Evolutionary conservation across 2,329 filamentous ascomycete species (phyloP).

Genomic region (Emydomyces testavorans): DNA sequence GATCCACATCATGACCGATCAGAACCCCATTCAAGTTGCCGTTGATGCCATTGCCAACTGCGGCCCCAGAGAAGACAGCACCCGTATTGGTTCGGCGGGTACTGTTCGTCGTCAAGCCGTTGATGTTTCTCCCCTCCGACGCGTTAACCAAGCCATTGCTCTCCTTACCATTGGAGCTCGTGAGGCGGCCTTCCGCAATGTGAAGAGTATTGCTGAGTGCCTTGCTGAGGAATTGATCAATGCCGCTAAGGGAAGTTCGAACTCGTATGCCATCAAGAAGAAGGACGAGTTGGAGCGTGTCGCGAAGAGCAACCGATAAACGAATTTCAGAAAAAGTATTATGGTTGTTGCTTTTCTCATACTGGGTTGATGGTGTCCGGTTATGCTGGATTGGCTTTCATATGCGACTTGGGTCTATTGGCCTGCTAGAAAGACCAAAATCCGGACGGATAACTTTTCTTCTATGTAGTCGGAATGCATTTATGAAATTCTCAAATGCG

Average conservation of each 20-base stretch:
- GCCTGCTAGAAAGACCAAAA: constrained; percentile 14
- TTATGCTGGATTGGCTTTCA: constrained; percentile 12
- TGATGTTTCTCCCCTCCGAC: constrained; percentile 98
- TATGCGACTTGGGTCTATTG: constrained; percentile 10
- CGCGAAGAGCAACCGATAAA: constrained; percentile 99
- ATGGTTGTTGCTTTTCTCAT: constrained; percentile 22
- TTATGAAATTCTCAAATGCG: constrained; percentile 13
- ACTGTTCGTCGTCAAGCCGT: constrained; percentile 99
- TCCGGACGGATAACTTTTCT: constrained; percentile 15
- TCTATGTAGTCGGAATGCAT: constrained; percentile 16
- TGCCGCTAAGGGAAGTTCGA: constrained; percentile 99
- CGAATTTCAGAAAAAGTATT: constrained; percentile 24
- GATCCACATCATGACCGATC: constrained; percentile 99
- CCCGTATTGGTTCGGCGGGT: constrained; percentile 98
- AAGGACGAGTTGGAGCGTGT: constrained; percentile 99
- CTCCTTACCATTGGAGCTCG: constrained; percentile 98
- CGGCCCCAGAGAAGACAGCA: constrained; percentile 98
- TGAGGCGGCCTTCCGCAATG: constrained; percentile 98
- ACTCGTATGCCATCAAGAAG: constrained; percentile 99
- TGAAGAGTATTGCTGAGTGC: constrained; percentile 99
- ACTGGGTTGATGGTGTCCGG: constrained; percentile 28
- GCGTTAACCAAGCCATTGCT: constrained; percentile 99
- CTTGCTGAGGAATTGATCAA: constrained; percentile 99
- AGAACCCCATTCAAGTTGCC: constrained; percentile 99
- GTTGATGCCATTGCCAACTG: constrained; percentile 99